Evolutionary conservation across 306 rosid genomes (phyloP).

Genomic region (Fragaria ananassa): DNA sequence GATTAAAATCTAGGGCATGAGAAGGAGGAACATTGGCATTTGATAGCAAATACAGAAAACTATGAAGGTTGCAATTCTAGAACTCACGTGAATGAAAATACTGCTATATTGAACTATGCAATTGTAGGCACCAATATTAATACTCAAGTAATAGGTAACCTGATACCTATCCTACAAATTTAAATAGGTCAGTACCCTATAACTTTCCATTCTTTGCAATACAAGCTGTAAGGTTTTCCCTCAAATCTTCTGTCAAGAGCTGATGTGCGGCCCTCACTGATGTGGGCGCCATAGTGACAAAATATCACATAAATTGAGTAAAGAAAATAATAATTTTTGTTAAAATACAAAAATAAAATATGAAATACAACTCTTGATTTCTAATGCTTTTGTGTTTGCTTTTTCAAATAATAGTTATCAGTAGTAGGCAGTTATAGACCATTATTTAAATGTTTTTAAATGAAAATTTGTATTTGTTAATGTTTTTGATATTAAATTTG

Average conservation of each 20-base stretch:
- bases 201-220: not conserved
- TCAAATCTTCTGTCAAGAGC: not conserved
- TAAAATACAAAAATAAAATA: not conserved
- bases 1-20: conserved; percentile 3
- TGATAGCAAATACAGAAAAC: not conserved
- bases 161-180: not conserved
- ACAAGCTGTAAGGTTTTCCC: not conserved
- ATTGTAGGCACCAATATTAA: not conserved
- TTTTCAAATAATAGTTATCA: not conserved
- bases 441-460: not conserved
- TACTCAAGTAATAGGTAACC: not conserved
- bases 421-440: not conserved
- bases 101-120: not conserved
- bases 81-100: not conserved
- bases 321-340: not conserved
- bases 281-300: not conserved
- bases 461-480: not conserved
- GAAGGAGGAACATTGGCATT: not conserved
- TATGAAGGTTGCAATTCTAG: not conserved
- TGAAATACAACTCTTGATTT: not conserved
- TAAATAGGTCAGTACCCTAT: not conserved
- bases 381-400: not conserved
- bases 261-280: not conserved
- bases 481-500: not conserved
- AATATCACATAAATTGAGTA: too few species aligned